Evolutionary conservation across 768 basidiomycete genomes (phyloP).

Genomic region (Boletus fagicola): DNA sequence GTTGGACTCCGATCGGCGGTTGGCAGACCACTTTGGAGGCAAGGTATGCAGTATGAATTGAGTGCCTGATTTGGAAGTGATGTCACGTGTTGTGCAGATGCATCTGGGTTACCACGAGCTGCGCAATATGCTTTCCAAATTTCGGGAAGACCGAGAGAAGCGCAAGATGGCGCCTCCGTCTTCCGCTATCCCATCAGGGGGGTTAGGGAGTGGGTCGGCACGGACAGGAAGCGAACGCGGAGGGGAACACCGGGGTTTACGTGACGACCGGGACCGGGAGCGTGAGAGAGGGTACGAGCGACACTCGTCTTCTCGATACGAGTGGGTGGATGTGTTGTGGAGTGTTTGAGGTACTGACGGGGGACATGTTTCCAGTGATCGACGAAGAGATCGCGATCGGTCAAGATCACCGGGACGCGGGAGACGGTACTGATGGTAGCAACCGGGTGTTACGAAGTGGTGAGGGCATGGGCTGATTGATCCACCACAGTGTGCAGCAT

Average conservation of each 20-base stretch:
- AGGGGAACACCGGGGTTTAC: constrained; percentile 55
- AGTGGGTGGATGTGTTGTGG: constrained; percentile 49
- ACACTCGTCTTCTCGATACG: constrained; percentile 67
- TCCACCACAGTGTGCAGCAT: constrained; percentile 23
- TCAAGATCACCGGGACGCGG: constrained; percentile 65
- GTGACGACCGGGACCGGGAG: constrained; percentile 67
- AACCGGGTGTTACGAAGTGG: background rate
- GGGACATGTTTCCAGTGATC: constrained; percentile 46
- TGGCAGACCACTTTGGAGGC: constrained; percentile 99
- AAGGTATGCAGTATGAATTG: constrained; percentile 61
- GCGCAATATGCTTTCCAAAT: constrained; percentile 88
- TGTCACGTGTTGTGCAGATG: constrained; percentile 63
- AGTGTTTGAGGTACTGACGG: constrained; percentile 13
- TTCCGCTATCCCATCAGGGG: constrained; percentile 35
- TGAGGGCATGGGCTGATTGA: constrained; percentile 11
- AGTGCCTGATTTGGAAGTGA: constrained; percentile 24
- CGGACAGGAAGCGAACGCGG: constrained; percentile 45
- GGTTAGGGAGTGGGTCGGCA: constrained; percentile 37
- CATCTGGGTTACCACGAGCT: constrained; percentile 98
- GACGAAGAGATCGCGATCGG: constrained; percentile 69
- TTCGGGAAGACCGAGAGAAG: constrained; percentile 88
- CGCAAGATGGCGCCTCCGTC: constrained; percentile 59
- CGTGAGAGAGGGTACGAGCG: constrained; percentile 69
- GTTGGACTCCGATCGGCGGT: constrained; percentile 94
- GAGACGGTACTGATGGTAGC: constrained; percentile 46